Conservation (phyloP, 176 grass and related monocot genomes). For the Rhynchospora tenuis region DNA sequence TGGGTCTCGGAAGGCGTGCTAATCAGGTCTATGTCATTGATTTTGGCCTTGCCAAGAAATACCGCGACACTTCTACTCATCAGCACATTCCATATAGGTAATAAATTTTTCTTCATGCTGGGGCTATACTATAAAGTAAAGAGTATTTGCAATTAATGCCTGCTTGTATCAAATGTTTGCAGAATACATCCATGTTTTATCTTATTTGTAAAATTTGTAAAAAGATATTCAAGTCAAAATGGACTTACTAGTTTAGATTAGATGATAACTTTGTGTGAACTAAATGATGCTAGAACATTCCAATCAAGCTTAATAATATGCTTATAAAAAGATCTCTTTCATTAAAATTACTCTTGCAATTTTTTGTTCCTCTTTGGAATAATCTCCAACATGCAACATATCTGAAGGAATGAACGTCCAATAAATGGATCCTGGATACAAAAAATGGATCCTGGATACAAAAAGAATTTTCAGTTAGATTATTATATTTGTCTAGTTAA, state of each 20-base stretch:
- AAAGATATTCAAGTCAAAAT: background rate
- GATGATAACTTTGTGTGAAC: background rate
- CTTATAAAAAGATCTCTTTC: background rate
- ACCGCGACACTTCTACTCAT: conserved; percentile 77
- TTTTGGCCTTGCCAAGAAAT: conserved; percentile 97
- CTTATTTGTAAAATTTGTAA: background rate
- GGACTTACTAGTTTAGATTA: background rate
- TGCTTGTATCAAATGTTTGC: background rate
- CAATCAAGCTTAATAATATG: background rate
- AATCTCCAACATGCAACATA: background rate
- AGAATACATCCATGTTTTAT: background rate
- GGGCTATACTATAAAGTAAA: background rate
- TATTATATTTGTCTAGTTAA: background rate
- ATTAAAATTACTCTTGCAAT: background rate
- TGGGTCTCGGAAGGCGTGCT: conserved; percentile 87
- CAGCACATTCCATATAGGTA: conserved; percentile 96
- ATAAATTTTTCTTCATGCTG: background rate
- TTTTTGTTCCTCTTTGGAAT: background rate
- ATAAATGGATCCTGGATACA: background rate
- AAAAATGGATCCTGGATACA: background rate
- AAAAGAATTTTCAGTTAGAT: background rate
- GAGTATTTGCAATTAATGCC: background rate
- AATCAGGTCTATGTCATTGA: conserved; percentile 99
- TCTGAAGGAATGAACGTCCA: background rate
- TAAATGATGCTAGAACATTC: background rate